Base-by-base conservation (phyloP, 208 protist species). In the Wallacemonas sp. region DNA sequence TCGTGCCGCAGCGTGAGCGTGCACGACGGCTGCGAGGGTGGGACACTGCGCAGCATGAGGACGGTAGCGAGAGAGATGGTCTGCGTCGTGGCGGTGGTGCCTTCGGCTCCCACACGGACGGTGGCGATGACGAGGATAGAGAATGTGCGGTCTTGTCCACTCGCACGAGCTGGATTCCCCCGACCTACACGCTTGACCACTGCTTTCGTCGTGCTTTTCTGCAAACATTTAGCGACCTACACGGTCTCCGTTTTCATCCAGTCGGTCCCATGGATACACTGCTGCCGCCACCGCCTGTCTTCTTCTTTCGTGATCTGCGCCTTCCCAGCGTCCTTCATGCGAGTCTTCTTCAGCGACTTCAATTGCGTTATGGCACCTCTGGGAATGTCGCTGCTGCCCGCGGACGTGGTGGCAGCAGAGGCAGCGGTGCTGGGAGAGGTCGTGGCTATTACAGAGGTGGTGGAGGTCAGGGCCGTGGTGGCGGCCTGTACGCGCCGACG, bases 1-100 rank as follows among this genome's bases (percentile, higher is more conserved):
- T 80, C 0, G 75, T 87, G 21, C 85, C 83, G 26, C 82, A 84
- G 51, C 79, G 82, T 42, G 70, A 61, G 24, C 66, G 54, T 15
- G 53, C 70, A 22, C 64, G 39, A 42, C 73, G 69, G 33, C 56
- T 34, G 15, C 36, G 41, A 9, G 24, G 9, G 38, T 62, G 56
- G 56, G 27, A 54, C 59, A 60, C 15, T 15, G 2, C 38, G 41
- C 8, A 54, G 19, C 11, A 70, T 33, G 39, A 17, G 41, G 34
- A 58, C 44, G 12, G 45, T 17, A 21, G 6, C 22, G 17, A 74
- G n/a, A 63, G 65, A 12, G 27, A 41, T 2, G 47, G 31, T 41
- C 36, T 17, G 36, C 14, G 14, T 41, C 36, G 9, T 6, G 9
- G 14, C 24, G 46, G 56, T 14, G 33, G 11, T n/a, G 2, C 4